A percentile compares a stretch with the other conserved stretches of the same genome.
These are phyloP conservation scores for Excoecaria cochinchinensis DNA, from an alignment of 345 rosid genomes.

Conservation along the genomic window DNA sequence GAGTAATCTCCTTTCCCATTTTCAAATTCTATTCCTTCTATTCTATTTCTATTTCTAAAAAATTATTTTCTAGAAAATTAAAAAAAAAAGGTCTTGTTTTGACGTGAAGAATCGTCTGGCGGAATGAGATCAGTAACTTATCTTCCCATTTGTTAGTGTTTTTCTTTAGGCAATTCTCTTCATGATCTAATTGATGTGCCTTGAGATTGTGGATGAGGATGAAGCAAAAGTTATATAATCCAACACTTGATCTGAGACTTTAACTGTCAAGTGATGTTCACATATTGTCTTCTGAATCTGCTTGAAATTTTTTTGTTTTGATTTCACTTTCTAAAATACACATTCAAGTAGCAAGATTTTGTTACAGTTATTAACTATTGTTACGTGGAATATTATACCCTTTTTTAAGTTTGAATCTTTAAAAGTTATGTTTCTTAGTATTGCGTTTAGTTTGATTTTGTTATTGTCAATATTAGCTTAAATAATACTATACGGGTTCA, in stretches of 20 bases:
- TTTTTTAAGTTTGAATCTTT: too few species aligned
- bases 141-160: not conserved
- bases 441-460: too few species aligned
- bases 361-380: too few species aligned
- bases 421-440: too few species aligned
- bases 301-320: not conserved
- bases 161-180: not conserved
- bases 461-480: too few species aligned
- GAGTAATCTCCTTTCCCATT: conserved; percentile 38
- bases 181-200: not conserved
- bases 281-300: conserved; percentile 52
- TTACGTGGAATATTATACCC: too few species aligned
- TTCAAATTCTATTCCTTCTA: not conserved
- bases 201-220: conserved; percentile 34
- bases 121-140: conserved; percentile 52
- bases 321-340: too few species aligned
- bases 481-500: too few species aligned
- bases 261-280: conserved; percentile 37
- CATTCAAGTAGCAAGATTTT: not conserved
- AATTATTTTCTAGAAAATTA: too few species aligned
- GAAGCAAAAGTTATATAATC: conserved; percentile 46
- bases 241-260: conserved; percentile 69
- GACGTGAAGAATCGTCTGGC: conserved; percentile 35
- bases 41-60: too few species aligned
- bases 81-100: too few species aligned